phyloP scores from a whole-genome alignment of 179 eudicot species.

The Sideroxylon spinosum region DNA sequence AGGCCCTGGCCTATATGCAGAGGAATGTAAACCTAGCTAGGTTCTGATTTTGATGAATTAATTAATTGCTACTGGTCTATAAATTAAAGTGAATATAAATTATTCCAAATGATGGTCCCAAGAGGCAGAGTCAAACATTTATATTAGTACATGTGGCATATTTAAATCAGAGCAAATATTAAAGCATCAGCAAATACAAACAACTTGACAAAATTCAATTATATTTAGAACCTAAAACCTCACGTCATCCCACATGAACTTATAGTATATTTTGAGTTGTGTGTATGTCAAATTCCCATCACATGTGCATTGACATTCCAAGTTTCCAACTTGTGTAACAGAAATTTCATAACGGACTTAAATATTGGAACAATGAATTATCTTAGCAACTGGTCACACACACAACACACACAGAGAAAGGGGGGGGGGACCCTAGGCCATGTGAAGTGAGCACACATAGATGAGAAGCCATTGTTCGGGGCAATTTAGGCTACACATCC shows the following conservation, averaged over 20 bases:
- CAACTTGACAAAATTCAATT: background rate
- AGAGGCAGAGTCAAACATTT: background rate
- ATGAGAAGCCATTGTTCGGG: constrained; percentile 23
- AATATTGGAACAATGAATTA: constrained; percentile 4
- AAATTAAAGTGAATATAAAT: background rate
- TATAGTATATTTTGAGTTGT: background rate
- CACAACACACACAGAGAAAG: constrained; percentile 1
- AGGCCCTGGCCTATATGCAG: background rate
- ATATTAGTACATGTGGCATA: background rate
- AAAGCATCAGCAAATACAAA: background rate
- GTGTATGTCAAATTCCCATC: background rate
- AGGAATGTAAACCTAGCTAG: constrained; percentile 2
- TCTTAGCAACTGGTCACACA: background rate
- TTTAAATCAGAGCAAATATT: background rate
- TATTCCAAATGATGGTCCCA: background rate
- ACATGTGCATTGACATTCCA: constrained; percentile 10
- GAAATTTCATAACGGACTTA: constrained; percentile 6
- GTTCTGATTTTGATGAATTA: background rate
- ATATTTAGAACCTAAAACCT: background rate
- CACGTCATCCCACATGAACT: background rate
- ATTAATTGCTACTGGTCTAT: background rate
- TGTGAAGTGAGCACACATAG: constrained; percentile 21
- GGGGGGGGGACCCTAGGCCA: background rate
- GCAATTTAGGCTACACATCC: constrained; percentile 28
- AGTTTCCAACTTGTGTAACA: background rate